Evolutionary conservation across 345 rosid genomes (phyloP).

Genomic region (Salix dunnii): DNA sequence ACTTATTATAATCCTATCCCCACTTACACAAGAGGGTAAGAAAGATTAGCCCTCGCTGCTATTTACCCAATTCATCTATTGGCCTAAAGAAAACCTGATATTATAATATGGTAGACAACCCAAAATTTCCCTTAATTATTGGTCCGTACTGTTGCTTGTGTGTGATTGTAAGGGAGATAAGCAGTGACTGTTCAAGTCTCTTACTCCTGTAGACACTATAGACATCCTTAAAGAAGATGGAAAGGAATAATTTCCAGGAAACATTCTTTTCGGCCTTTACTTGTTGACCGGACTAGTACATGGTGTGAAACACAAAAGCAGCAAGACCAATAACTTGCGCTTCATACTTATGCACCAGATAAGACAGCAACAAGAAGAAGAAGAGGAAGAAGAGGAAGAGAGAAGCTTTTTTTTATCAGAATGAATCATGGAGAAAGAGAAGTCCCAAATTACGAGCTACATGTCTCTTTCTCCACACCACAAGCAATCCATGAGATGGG

Average conservation of each 20-base stretch:
- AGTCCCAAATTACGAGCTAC: constrained; percentile 55
- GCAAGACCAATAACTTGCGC: neutral
- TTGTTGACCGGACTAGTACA: constrained; percentile 26
- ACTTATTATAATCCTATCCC: neutral
- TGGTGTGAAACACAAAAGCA: constrained; percentile 7
- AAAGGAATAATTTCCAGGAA: constrained; percentile 15
- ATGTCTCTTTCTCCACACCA: constrained; percentile 55
- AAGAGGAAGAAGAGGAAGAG: neutral
- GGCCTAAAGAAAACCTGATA: neutral
- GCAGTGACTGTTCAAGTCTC: constrained; percentile 7
- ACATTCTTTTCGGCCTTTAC: constrained; percentile 16
- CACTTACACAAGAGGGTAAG: neutral
- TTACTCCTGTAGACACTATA: neutral
- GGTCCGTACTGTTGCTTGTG: constrained; percentile 14
- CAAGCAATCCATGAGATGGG: constrained; percentile 64
- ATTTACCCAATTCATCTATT: neutral
- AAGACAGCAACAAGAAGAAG: neutral
- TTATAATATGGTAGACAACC: neutral
- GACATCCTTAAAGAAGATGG: constrained; percentile 11
- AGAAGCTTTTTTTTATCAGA: neutral
- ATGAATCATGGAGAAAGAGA: constrained; percentile 59
- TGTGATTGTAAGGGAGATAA: neutral
- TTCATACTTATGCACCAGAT: neutral
- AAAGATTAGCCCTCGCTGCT: neutral
- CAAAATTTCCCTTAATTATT: constrained; percentile 22